A percentile compares a stretch with the other conserved stretches of the same genome.
Conservation (phyloP, 805 yeast genomes). For the Isabelozyma heimii region DNA sequence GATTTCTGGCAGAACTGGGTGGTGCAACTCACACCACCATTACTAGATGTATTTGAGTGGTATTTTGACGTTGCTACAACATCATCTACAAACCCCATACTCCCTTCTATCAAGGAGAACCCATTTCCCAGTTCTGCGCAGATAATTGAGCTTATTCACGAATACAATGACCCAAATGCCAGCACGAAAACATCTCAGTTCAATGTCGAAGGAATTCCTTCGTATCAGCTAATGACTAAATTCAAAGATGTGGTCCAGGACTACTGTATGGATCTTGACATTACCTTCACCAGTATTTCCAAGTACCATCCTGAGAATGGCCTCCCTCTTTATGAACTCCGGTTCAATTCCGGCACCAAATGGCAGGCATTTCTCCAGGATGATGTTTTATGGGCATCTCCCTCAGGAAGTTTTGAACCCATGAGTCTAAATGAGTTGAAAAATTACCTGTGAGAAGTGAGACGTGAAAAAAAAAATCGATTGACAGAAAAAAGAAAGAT, state of each 20-base stretch:
- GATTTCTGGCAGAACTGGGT: background rate
- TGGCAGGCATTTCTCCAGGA: slow-evolving; percentile 54
- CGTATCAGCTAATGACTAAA: slow-evolving; percentile 42
- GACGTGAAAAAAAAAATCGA: no score
- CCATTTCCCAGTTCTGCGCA: slow-evolving; percentile 1
- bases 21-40: background rate
- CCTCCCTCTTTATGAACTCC: slow-evolving; percentile 42
- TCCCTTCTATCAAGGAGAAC: slow-evolving; percentile 11
- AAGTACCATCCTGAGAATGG: slow-evolving; percentile 37
- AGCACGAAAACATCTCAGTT: background rate
- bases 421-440: slow-evolving; percentile 30
- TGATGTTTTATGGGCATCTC: slow-evolving; percentile 60
- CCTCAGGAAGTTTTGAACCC: slow-evolving; percentile 39
- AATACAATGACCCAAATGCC: background rate
- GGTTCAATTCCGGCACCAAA: slow-evolving; percentile 25
- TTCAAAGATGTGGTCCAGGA: slow-evolving; percentile 67
- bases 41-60: slow-evolving; percentile 12
- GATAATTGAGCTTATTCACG: background rate
- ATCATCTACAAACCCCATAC: slow-evolving; percentile 2
- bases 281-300: slow-evolving; percentile 37
- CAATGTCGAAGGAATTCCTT: slow-evolving; percentile 19
- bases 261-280: slow-evolving; percentile 51
- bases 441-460: background rate
- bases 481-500: no score
- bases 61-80: slow-evolving; percentile 15